Evolutionary conservation across 2,329 filamentous ascomycete genomes (phyloP).

Genomic region (Nothophoma quercina): DNA sequence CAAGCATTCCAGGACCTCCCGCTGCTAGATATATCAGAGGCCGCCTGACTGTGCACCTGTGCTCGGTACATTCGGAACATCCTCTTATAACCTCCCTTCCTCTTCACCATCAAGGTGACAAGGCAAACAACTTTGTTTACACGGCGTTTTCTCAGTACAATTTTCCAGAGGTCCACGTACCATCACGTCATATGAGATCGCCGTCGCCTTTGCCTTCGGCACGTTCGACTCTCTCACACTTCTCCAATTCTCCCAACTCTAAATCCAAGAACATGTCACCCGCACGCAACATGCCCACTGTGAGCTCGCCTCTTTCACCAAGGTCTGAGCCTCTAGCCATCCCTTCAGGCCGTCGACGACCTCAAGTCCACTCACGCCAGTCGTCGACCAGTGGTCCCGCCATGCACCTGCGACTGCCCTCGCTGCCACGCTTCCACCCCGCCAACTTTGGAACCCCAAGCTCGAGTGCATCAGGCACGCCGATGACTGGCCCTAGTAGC

Average conservation of each 20-base stretch:
- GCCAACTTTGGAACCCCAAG: slow-evolving; percentile 57
- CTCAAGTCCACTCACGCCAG: slow-evolving; percentile 42
- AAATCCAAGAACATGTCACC: slow-evolving; percentile 34
- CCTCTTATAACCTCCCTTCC: slow-evolving; percentile 7
- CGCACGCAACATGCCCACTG: slow-evolving; percentile 42
- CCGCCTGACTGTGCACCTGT: slow-evolving; percentile 31
- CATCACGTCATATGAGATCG: slow-evolving; percentile 40
- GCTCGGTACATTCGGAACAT: slow-evolving; percentile 19
- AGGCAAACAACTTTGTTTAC: slow-evolving; percentile 7
- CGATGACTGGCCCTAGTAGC: slow-evolving; percentile 49
- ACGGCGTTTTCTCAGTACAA: background rate
- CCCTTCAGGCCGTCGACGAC: slow-evolving; percentile 45
- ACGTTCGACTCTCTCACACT: slow-evolving; percentile 30
- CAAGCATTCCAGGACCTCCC: slow-evolving; percentile 42
- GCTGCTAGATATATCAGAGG: slow-evolving; percentile 42
- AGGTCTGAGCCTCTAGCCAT: slow-evolving; percentile 47
- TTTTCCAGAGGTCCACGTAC: slow-evolving; percentile 27
- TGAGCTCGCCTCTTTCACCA: slow-evolving; percentile 46
- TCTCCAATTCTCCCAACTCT: slow-evolving; percentile 18
- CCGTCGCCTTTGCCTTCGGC: slow-evolving; percentile 29
- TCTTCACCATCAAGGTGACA: slow-evolving; percentile 15
- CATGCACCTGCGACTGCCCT: slow-evolving; percentile 55
- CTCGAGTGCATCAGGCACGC: slow-evolving; percentile 48
- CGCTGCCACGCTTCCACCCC: slow-evolving; percentile 61
- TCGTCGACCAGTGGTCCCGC: slow-evolving; percentile 45